These are phyloP conservation scores for Melaleuca quinquenervia DNA, from an alignment of 345 rosid species.

Conservation along the genomic window DNA sequence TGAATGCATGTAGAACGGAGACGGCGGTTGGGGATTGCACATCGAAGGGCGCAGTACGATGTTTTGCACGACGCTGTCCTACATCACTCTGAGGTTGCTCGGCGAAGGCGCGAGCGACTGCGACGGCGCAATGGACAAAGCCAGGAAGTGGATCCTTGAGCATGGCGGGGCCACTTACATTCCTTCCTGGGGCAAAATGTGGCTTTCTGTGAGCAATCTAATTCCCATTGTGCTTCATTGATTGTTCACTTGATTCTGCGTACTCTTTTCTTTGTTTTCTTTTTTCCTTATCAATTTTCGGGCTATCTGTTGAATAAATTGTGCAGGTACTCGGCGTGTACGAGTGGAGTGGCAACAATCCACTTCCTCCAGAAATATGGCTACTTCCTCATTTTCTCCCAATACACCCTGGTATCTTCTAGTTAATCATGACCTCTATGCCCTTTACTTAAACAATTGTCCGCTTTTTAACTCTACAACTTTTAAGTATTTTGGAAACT, in stretches of 20 bases:
- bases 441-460: neutral
- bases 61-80: constrained; percentile 39
- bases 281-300: neutral
- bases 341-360: constrained; percentile 74
- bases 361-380: constrained; percentile 64
- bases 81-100: constrained; percentile 41
- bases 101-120: constrained; percentile 32
- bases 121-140: constrained; percentile 26
- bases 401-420: constrained; percentile 36
- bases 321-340: constrained; percentile 55
- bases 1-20: constrained; percentile 26
- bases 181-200: constrained; percentile 80
- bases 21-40: constrained; percentile 83
- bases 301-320: neutral
- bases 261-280: neutral
- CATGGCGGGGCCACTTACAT: constrained; percentile 52
- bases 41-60: constrained; percentile 55
- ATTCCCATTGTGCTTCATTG: neutral
- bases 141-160: constrained; percentile 46
- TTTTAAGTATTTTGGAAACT: neutral
- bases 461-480: neutral
- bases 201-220: constrained; percentile 40
- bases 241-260: neutral
- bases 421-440: neutral
- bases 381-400: constrained; percentile 46